phyloP scores from a whole-genome alignment of 495 filamentous ascomycete genomes.

The Elaphomyces granulatus region DNA sequence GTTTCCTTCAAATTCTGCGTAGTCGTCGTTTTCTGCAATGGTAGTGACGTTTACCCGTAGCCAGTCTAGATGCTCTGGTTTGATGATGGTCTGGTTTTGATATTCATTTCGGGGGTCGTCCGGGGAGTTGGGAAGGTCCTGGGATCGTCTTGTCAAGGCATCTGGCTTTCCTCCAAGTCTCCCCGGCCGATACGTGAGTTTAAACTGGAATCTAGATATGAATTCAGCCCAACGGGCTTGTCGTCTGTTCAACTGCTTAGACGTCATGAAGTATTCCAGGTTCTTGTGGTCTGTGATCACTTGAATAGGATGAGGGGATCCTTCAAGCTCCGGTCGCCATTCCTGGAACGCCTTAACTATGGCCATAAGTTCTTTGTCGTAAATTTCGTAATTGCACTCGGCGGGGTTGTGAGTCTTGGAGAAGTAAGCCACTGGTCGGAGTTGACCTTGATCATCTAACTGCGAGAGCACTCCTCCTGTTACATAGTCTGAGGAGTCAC shows the following conservation, averaged over 20 bases:
- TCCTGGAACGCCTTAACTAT: conserved; percentile 16
- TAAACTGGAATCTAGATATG: conserved; percentile 6
- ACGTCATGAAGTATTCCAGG: conserved; percentile 10
- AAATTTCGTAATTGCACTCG: conserved; percentile 22
- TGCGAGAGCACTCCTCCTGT: neutral
- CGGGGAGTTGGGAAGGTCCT: too few relatives aligned
- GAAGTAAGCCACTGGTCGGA: conserved; percentile 10
- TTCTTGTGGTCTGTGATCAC: conserved; percentile 12
- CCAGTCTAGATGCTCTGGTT: too few relatives aligned
- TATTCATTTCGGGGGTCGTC: too few relatives aligned
- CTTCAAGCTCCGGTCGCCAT: conserved; percentile 15
- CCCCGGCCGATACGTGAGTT: conserved; percentile 12
- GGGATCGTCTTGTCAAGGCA: too few relatives aligned
- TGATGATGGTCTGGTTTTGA: too few relatives aligned
- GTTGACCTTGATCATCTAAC: neutral
- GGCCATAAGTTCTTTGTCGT: conserved; percentile 17
- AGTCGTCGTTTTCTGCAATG: too few relatives aligned
- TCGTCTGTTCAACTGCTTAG: conserved; percentile 7
- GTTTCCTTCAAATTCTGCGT: too few relatives aligned
- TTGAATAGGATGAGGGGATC: conserved; percentile 1
- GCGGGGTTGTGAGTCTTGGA: conserved; percentile 13
- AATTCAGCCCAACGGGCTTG: conserved; percentile 7
- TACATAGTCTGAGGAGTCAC: neutral
- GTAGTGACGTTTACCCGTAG: too few relatives aligned
- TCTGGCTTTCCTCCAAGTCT: too few relatives aligned